Evolutionary conservation across 306 rosid genomes (phyloP).

Genomic region (Inga laurina): DNA sequence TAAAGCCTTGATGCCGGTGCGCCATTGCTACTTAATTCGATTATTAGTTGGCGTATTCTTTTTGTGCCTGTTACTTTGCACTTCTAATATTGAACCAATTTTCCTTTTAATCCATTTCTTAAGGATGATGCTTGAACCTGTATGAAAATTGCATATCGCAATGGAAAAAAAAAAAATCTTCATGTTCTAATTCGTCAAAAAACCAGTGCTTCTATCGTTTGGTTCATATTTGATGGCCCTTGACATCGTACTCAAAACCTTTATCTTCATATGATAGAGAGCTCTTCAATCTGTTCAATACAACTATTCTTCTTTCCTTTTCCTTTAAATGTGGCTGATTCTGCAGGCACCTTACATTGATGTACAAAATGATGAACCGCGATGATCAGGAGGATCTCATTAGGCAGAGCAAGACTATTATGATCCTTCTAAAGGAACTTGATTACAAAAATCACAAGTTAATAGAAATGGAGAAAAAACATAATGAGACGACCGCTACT

Average conservation of each 20-base stretch:
- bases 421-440: slow-evolving; percentile 31
- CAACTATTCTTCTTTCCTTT: background rate
- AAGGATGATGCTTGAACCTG: background rate
- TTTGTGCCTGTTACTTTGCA: background rate
- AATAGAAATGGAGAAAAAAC: slow-evolving; percentile 29
- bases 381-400: slow-evolving; percentile 13
- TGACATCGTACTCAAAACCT: background rate
- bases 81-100: background rate
- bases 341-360: slow-evolving; percentile 26
- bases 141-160: background rate
- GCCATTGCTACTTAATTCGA: background rate
- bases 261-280: background rate
- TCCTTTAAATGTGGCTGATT: background rate
- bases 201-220: background rate
- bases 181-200: background rate
- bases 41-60: background rate
- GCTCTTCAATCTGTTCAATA: background rate
- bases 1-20: background rate
- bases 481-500: background rate
- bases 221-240: background rate
- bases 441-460: slow-evolving; percentile 24
- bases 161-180: background rate
- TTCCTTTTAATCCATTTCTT: background rate
- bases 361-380: slow-evolving; percentile 25
- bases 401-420: slow-evolving; percentile 17